Conservation (phyloP, 306 rosid genomes). For the Vigna nakashimae region DNA sequence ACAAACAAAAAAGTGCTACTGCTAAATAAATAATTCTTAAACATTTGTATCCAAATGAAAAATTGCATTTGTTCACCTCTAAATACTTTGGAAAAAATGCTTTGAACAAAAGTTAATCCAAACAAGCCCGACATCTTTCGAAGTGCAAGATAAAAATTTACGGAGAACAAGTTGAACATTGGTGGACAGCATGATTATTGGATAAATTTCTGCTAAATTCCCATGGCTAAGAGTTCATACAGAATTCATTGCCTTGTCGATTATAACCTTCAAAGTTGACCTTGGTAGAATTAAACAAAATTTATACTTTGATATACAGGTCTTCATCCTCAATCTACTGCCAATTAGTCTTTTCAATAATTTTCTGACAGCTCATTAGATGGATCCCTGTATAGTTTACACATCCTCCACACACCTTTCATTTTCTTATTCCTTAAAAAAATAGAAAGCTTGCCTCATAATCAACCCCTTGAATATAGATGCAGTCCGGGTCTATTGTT, state of each 20-base stretch:
- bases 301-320: slow-evolving; percentile 8
- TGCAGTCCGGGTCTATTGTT: slow-evolving; percentile 68
- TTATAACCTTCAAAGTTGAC: not conserved
- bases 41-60: not conserved
- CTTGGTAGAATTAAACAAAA: not conserved
- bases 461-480: slow-evolving; percentile 90
- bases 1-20: not conserved
- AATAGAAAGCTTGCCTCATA: slow-evolving; percentile 66
- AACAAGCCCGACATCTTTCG: not conserved
- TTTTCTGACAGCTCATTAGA: not conserved
- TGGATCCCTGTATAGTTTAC: not conserved
- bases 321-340: slow-evolving; percentile 8
- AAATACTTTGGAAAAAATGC: not conserved
- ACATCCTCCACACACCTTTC: slow-evolving; percentile 18
- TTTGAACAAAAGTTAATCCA: not conserved
- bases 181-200: not conserved
- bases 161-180: not conserved
- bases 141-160: not conserved
- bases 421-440: not conserved
- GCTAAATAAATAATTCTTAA: not conserved
- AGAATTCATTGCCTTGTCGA: not conserved
- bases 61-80: not conserved
- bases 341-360: not conserved
- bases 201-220: not conserved
- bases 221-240: not conserved